Base-by-base conservation (phyloP, 2,329 filamentous ascomycete genomes). In the Aureobasidium sp. region DNA sequence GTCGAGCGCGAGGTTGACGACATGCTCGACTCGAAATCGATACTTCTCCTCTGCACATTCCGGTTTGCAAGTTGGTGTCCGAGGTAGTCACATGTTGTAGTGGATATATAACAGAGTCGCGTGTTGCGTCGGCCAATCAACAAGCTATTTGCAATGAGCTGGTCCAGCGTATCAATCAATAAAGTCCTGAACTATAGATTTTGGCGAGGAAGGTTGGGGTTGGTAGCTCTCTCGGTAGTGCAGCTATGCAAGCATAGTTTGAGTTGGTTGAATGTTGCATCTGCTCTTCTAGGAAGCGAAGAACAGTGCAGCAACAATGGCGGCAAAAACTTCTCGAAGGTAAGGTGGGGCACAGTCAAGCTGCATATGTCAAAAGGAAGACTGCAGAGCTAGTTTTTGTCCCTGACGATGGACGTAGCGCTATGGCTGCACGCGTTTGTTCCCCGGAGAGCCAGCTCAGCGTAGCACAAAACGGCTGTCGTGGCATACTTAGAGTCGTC, bases 311-410 rank as follows among this genome's bases (percentile, higher is more conserved):
- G 27, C 27, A 30, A 48, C 32, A 13, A 21, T 11, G 25, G 15
- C 54, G 21, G 25, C 9, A 25, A 48, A 10, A 36, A 9, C 21
- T 48, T 37, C 54, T 58, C 39, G 27, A 48, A 30, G 27, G 21
- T n/a, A 16, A n/a, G 15, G 32, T 58, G 34, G 36, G 54, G 42
- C 32, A 45, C 15, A 8, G 2, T 29, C 32, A 48, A 58, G 54
- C 32, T 48, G 42, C 54, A 58, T 25, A 30, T 58, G 54, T 58
- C 54, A 47, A 48, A 48, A 58, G 54, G 32, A 58, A 58, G 42
- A 58, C 30, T 48, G 54, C 41, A 58, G 54, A 47, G 41, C 54
- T 58, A 58, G 42, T 39, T 39, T 32, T 29, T 27, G 54, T 58
- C 54, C 41, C 41, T 58, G 30, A 48, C 42, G 42, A 39, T 39